Evolutionary conservation across 352 stramenopile genomes (phyloP).

Genomic region (Phytophthora tentaculata): DNA sequence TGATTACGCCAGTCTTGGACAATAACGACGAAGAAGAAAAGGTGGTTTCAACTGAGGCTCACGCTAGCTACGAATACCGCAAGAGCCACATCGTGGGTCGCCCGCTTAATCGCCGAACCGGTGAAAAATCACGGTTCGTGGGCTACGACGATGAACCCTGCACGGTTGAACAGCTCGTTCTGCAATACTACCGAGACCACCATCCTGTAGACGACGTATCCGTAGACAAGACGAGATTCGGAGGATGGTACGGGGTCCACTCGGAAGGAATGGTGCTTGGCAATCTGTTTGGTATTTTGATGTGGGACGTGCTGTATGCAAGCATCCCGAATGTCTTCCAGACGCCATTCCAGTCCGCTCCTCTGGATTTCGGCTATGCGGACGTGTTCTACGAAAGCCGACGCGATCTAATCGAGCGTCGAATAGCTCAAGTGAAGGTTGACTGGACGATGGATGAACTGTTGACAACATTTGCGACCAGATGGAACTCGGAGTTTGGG

Average conservation of each 20-base stretch:
- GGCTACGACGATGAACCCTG: slow-evolving; percentile 88
- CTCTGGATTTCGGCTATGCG: slow-evolving; percentile 76
- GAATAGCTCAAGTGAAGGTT: slow-evolving; percentile 47
- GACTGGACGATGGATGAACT: slow-evolving; percentile 52
- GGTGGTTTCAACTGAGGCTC: neutral
- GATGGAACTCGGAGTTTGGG: slow-evolving; percentile 51
- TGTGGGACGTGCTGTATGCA: slow-evolving; percentile 90
- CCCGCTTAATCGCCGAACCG: slow-evolving; percentile 76
- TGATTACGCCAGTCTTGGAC: slow-evolving; percentile 9
- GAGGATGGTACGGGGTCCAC: slow-evolving; percentile 88
- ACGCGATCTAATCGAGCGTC: slow-evolving; percentile 48
- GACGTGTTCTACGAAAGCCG: slow-evolving; percentile 56
- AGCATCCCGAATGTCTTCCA: slow-evolving; percentile 87
- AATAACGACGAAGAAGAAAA: slow-evolving; percentile 23
- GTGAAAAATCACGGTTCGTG: slow-evolving; percentile 87
- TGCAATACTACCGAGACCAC: slow-evolving; percentile 75
- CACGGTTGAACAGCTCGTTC: slow-evolving; percentile 84
- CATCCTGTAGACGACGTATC: slow-evolving; percentile 6
- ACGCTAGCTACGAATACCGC: slow-evolving; percentile 42
- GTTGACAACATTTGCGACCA: slow-evolving; percentile 41
- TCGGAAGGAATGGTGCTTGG: slow-evolving; percentile 76
- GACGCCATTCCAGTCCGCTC: slow-evolving; percentile 77
- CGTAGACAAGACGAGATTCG: slow-evolving; percentile 15
- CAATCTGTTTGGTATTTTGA: slow-evolving; percentile 86
- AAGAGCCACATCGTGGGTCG: slow-evolving; percentile 66